Conservation (phyloP, 441 rosid genomes). For the Daphne laureola region DNA sequence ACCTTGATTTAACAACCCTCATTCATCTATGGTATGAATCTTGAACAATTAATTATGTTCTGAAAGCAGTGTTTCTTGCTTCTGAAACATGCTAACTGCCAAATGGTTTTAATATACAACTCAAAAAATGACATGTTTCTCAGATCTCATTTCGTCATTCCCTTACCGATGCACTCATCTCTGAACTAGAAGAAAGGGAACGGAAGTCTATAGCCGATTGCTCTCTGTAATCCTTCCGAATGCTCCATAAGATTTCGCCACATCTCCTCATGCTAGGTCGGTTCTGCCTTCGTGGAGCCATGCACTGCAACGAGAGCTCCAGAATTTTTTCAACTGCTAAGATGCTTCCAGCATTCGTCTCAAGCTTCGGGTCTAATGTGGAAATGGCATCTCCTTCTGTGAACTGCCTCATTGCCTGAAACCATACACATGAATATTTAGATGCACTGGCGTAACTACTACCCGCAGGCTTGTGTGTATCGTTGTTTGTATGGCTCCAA, state of each 20-base stretch:
- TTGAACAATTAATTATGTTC: too few species aligned
- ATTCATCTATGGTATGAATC: too few species aligned
- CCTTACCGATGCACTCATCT: slow-evolving; percentile 19
- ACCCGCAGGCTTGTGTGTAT: too few species aligned
- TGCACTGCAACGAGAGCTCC: slow-evolving; percentile 68
- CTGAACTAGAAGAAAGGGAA: slow-evolving; percentile 30
- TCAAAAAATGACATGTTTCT: too few species aligned
- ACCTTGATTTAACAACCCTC: too few species aligned
- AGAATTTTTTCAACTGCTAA: slow-evolving; percentile 60
- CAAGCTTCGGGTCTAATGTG: slow-evolving; percentile 63
- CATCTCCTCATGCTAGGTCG: slow-evolving; percentile 87
- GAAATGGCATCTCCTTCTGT: slow-evolving; percentile 52
- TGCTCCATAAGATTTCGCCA: slow-evolving; percentile 77
- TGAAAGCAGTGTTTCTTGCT: too few species aligned
- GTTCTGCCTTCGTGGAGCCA: slow-evolving; percentile 60
- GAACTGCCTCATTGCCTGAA: slow-evolving; percentile 78
- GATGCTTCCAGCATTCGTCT: slow-evolving; percentile 33
- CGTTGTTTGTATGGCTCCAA: too few species aligned
- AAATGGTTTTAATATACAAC: neutral
- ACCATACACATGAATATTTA: neutral
- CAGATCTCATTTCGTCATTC: neutral
- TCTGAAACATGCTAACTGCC: neutral
- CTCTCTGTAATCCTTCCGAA: slow-evolving; percentile 80
- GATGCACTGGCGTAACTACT: neutral
- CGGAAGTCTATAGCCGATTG: slow-evolving; percentile 23